Conservation (phyloP, 805 yeast genomes). For the Metschnikowia reukaufii region DNA sequence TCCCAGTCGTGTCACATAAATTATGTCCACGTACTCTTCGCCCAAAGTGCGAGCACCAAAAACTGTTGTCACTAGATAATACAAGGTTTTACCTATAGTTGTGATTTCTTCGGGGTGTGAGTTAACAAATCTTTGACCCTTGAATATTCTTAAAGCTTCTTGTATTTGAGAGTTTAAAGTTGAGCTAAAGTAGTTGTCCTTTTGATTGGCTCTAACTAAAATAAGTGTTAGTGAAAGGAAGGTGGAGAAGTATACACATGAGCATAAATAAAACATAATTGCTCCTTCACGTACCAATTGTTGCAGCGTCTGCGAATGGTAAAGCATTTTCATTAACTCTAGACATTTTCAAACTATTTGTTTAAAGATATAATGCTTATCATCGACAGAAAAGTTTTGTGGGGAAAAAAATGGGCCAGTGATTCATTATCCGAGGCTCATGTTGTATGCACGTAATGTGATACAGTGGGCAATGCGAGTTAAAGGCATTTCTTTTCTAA, state of each 20-base stretch:
- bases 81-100: conserved; percentile 56
- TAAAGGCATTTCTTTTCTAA: no score
- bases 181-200: conserved; percentile 72
- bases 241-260: not conserved
- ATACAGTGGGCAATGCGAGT: no score
- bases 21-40: conserved; percentile 87
- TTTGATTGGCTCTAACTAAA: conserved; percentile 81
- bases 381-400: not conserved
- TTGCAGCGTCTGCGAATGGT: conserved; percentile 84
- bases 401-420: conserved; percentile 3
- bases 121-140: conserved; percentile 66
- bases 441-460: not conserved
- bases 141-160: conserved; percentile 53
- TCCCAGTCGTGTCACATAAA: conserved; percentile 60
- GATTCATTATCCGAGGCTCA: not conserved
- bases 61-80: conserved; percentile 73
- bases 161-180: conserved; percentile 54
- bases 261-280: not conserved
- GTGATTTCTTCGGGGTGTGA: conserved; percentile 62
- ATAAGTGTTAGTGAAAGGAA: conserved; percentile 24
- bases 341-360: conserved; percentile 10
- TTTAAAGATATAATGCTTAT: not conserved
- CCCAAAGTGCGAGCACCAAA: conserved; percentile 82
- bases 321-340: conserved; percentile 24
- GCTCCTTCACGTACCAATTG: conserved; percentile 57